A percentile compares a stretch with the other conserved stretches of the same genome.
Conservation (phyloP, 345 rosid genomes). For the Isatis tinctoria region DNA sequence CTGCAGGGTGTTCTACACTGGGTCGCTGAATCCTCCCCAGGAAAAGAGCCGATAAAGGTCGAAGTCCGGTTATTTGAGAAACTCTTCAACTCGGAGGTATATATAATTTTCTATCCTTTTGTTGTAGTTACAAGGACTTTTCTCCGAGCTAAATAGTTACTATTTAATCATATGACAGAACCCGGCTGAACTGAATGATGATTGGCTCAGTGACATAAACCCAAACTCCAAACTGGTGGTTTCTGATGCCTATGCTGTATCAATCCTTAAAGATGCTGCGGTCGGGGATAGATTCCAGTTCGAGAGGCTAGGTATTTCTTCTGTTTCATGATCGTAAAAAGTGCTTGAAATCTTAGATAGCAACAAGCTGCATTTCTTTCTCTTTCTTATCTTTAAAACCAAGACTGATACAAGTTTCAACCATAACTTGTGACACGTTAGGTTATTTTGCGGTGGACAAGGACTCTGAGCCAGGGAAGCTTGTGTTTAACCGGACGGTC, state of each 20-base stretch:
- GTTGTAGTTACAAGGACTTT: neutral
- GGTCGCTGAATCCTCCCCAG: conserved; percentile 75
- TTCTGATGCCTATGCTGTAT: conserved; percentile 56
- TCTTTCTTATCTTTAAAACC: neutral
- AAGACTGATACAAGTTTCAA: neutral
- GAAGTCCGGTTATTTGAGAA: conserved; percentile 95
- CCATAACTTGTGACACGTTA: conserved; percentile 32
- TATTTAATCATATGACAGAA: conserved; percentile 43
- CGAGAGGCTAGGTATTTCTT: conserved; percentile 73
- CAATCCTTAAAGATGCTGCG: conserved; percentile 54
- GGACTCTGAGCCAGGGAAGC: conserved; percentile 69
- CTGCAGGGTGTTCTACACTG: conserved; percentile 92
- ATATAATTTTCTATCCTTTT: neutral
- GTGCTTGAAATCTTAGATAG: neutral
- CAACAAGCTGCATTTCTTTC: neutral
- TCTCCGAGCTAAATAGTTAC: neutral
- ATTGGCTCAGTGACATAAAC: conserved; percentile 81
- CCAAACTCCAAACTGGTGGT: conserved; percentile 61
- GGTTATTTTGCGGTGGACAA: conserved; percentile 80
- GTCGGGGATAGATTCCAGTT: conserved; percentile 78
- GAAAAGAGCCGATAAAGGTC: conserved; percentile 59
- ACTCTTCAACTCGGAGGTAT: conserved; percentile 83
- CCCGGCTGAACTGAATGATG: conserved; percentile 69
- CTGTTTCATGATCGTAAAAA: neutral
- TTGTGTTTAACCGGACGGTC: conserved; percentile 81